Conservation (phyloP, 176 grass and related monocot genomes). For the Lolium rigidum region DNA sequence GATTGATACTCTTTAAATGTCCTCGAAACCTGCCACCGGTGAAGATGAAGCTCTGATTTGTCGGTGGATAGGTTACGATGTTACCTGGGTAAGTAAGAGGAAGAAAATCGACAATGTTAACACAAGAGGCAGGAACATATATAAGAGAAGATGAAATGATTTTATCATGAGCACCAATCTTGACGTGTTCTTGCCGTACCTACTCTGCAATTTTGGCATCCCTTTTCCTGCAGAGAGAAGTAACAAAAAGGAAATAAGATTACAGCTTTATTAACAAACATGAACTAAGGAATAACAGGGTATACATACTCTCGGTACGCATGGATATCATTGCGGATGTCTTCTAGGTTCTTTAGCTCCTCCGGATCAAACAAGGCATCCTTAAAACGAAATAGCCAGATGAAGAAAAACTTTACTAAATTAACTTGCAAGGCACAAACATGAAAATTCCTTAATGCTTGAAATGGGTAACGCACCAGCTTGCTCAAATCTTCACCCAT, state of each 20-base stretch:
- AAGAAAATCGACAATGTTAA: neutral
- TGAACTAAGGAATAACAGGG: neutral
- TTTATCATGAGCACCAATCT: neutral
- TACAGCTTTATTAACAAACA: neutral
- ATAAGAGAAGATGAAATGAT: neutral
- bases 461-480: slow-evolving; percentile 46
- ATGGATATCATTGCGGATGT: neutral
- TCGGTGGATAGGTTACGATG: neutral
- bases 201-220: slow-evolving; percentile 33
- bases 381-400: slow-evolving; percentile 42
- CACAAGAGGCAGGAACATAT: neutral
- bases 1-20: slow-evolving; percentile 15
- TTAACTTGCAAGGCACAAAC: slow-evolving; percentile 23
- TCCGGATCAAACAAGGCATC: slow-evolving; percentile 67
- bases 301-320: neutral
- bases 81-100: slow-evolving; percentile 20
- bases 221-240: slow-evolving; percentile 34
- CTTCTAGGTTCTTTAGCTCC: slow-evolving; percentile 63
- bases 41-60: slow-evolving; percentile 24
- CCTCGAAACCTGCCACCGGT: slow-evolving; percentile 16
- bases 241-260: neutral
- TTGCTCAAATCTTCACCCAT: slow-evolving; percentile 63
- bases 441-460: slow-evolving; percentile 27
- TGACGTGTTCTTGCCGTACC: neutral
- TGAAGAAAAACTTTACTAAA: slow-evolving; percentile 29